Evolutionary conservation across 1,284 basidiomycete species (phyloP), one percentile per base, ranked within the genome.

Genomic region (Microbotryum violaceum): DNA sequence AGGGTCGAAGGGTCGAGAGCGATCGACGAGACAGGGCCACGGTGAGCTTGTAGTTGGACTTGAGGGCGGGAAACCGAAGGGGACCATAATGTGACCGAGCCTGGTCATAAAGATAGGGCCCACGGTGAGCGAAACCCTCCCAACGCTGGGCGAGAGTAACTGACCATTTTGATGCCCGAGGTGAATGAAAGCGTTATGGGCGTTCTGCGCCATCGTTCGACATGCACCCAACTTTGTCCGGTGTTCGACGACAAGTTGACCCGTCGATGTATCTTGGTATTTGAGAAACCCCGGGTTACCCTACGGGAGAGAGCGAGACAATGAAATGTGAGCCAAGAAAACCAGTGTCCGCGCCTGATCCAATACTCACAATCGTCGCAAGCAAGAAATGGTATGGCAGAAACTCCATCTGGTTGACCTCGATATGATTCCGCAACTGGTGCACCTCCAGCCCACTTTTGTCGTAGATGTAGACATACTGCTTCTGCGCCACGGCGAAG

Each of bases 201-300:
- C 78, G 75, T 98, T 97, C 78, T 97, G 93, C 0, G 89, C 80
- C 85, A 98, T 90, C 37, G 88, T 83, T 27, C 80, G 82, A 68
- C 89, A 92, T 29, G 88, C 82, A 12, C 96, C 94, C 31, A 93
- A 81, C 71, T 88, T 89, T 4, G 91, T 93, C n/a, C 89, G 84
- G 74, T 94, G 91, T 75, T 92, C 86, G 47, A 86, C 83, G 45
- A 98, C 80, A 58, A 97, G 81, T 61, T 85, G 82, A 20, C 94
- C 94, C 0, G 93, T 98, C 3, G 92, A 93, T 0, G 90, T 93
- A 74, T 99, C 94, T 78, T 96, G 92, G 77, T 97, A 99, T 78
- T 94, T 94, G 2, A 98, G 80, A 74, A 87, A 91, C 1, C 94
- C 94, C 16, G 82, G 80, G 70, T 91, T 87, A 12, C 92, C 91